These are phyloP conservation scores for Tricholoma saponaceum DNA, from an alignment of 768 basidiomycete genomes.

Conservation along the genomic window DNA sequence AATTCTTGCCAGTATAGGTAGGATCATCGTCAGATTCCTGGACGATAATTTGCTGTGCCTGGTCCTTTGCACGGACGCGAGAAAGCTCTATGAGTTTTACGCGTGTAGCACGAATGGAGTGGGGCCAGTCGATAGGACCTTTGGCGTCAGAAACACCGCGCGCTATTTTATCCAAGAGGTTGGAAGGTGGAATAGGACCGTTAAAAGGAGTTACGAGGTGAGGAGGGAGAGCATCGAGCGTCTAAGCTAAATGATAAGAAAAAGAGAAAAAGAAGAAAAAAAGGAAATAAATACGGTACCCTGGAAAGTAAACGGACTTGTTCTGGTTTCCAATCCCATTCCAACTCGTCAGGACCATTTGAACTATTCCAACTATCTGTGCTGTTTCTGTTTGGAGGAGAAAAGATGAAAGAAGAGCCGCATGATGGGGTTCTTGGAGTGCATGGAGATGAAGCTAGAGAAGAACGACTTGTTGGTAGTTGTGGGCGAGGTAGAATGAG, in stretches of 20 bases:
- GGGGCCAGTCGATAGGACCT: slow-evolving; percentile 76
- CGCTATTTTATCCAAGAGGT: slow-evolving; percentile 84
- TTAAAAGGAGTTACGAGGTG: slow-evolving; percentile 88
- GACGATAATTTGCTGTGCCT: slow-evolving; percentile 26
- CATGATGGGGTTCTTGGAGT: slow-evolving; percentile 59
- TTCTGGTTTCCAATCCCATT: slow-evolving; percentile 73
- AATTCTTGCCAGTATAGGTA: slow-evolving; percentile 23
- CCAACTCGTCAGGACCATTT: slow-evolving; percentile 60
- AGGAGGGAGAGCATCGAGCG: slow-evolving; percentile 76
- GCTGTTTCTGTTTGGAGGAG: slow-evolving; percentile 58
- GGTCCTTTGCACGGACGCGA: slow-evolving; percentile 62
- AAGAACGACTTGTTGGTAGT: slow-evolving; percentile 45
- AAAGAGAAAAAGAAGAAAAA: slow-evolving; percentile 10
- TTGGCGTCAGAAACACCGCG: slow-evolving; percentile 73
- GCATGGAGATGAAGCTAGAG: slow-evolving; percentile 44
- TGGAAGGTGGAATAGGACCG: slow-evolving; percentile 78
- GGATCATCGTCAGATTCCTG: slow-evolving; percentile 36
- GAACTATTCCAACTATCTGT: slow-evolving; percentile 86
- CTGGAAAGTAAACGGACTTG: slow-evolving; percentile 63
- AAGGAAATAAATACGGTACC: slow-evolving; percentile 36
- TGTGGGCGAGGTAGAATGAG: slow-evolving; percentile 62
- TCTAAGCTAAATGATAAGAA: slow-evolving; percentile 36
- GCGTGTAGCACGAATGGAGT: slow-evolving; percentile 78
- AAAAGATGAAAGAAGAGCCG: slow-evolving; percentile 50
- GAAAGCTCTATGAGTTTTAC: slow-evolving; percentile 78